A percentile compares a stretch with the other conserved stretches of the same genome.
Evolutionary conservation across 2,329 filamentous ascomycete species (phyloP).

Genomic region (Microsporum audouinii): DNA sequence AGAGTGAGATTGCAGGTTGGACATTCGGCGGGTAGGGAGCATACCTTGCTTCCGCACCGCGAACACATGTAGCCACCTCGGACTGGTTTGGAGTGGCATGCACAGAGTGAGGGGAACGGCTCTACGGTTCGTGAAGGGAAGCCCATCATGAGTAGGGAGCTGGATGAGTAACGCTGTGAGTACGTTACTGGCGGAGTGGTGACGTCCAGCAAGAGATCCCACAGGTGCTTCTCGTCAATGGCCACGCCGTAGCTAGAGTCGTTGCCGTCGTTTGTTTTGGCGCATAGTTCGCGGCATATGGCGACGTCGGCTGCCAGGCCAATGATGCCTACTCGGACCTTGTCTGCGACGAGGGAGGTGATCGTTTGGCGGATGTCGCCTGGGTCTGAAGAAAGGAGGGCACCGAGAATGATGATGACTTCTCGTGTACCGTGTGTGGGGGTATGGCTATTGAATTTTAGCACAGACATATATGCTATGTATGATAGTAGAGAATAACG

Average conservation of each 20-base stretch:
- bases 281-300: conserved; percentile 80
- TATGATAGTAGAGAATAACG: conserved; percentile 16
- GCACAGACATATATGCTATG: neutral
- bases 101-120: conserved; percentile 63
- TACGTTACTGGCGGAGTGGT: conserved; percentile 83
- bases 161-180: conserved; percentile 40
- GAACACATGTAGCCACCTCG: conserved; percentile 85
- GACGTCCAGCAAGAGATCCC: conserved; percentile 73
- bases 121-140: conserved; percentile 82
- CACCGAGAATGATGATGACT: conserved; percentile 82
- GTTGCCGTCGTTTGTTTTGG: conserved; percentile 74
- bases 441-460: conserved; percentile 51
- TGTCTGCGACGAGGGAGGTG: conserved; percentile 61
- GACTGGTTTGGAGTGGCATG: conserved; percentile 74
- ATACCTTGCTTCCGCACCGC: conserved; percentile 78
- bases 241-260: conserved; percentile 63
- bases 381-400: conserved; percentile 79
- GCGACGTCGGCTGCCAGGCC: conserved; percentile 84
- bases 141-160: conserved; percentile 82
- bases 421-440: conserved; percentile 89
- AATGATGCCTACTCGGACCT: conserved; percentile 77
- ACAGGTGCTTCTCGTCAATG: conserved; percentile 75
- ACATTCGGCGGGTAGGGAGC: conserved; percentile 78
- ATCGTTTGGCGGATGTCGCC: conserved; percentile 93
- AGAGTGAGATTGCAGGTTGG: conserved; percentile 83